A percentile compares a stretch with the other conserved stretches of the same genome.
Evolutionary conservation across 306 rosid species (phyloP).

Genomic region (Quercus dentata): DNA sequence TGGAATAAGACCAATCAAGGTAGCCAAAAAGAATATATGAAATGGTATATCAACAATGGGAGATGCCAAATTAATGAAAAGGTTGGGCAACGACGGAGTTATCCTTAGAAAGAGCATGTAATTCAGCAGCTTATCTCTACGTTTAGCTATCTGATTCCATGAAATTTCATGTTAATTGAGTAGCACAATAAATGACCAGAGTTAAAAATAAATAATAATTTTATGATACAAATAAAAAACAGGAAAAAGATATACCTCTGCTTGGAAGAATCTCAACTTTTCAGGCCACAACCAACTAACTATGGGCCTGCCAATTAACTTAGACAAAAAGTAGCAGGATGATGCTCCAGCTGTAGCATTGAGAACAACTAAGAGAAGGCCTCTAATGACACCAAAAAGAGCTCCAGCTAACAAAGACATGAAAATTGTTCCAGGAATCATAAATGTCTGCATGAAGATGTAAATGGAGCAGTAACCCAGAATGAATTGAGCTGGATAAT

Average conservation of each 20-base stretch:
- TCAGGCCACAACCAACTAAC: slow-evolving; percentile 96
- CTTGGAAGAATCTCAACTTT: slow-evolving; percentile 79
- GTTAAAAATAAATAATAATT: background rate
- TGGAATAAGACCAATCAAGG: slow-evolving; percentile 84
- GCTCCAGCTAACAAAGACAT: slow-evolving; percentile 99
- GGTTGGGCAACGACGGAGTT: slow-evolving; percentile 94
- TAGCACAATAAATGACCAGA: background rate
- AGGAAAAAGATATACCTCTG: slow-evolving; percentile 55
- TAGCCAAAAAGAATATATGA: slow-evolving; percentile 85
- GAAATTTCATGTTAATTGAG: background rate
- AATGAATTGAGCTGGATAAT: slow-evolving; percentile 70
- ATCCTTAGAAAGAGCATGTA: slow-evolving; percentile 97
- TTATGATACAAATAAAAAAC: background rate
- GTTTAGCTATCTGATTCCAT: slow-evolving; percentile 74
- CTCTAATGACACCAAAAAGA: slow-evolving; percentile 77
- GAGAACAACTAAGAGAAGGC: slow-evolving; percentile 75
- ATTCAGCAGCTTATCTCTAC: slow-evolving; percentile 85
- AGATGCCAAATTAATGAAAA: slow-evolving; percentile 96
- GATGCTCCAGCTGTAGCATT: slow-evolving; percentile 97
- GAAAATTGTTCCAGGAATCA: slow-evolving; percentile 97
- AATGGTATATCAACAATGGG: slow-evolving; percentile 95
- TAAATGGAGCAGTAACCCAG: slow-evolving; percentile 91
- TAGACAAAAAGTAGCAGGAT: slow-evolving; percentile 82
- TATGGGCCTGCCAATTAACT: slow-evolving; percentile 86
- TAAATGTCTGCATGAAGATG: slow-evolving; percentile 98